Base-by-base conservation (phyloP, 2,329 filamentous ascomycete genomes). In the Plenodomus lindquistii region DNA sequence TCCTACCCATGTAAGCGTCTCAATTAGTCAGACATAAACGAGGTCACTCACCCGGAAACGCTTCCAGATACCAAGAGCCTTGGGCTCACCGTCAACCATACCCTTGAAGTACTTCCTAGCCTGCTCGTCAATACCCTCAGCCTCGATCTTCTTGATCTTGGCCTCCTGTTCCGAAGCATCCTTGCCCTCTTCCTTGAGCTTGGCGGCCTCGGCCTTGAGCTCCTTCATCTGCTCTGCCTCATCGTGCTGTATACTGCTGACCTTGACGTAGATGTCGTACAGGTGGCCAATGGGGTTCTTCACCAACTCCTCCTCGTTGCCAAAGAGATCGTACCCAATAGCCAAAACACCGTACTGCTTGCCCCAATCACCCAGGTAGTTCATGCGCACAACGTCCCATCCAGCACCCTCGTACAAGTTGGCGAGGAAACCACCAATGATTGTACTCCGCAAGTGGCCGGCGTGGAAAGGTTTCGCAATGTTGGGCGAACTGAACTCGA, bases 401-500 rank as follows among this genome's bases (percentile, higher is more conserved):
- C 87, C 88, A 42, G 84, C 82, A 16, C 73, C 77, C 60, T 85
- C 78, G 66, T 90, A 88, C 2, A 90, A 67, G 61, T 89, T 89
- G 18, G 85, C 77, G 17, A 91, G 73, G 69, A 88, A 89, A 22
- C 85, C 85, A 37, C 88, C 87, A 47, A 91, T 87, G 55, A 91
- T 89, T 42, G 88, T 91, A 63, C 85, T 89, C 61, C 87, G 80
- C 59, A 91, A 76, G 74, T 92, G 87, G 5, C 85, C 85, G 18
- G 85, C 86, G 65, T 89, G 85, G 73, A 91, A 91, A 18, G 86
- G 89, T 74, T 93, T 93, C 38, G 89, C 89, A 50, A 94, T 91
- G 70, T 94, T 94, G 42, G 90, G 89, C 7, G 87, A 91, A 7
- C 87, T 91, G 73, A 93, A 94, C 66, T 94, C 89, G 62, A 94